Evolutionary conservation across 78 protist genomes (phyloP), one percentile per base, ranked within the genome.

Genomic region (Dictyostelium intermedium): DNA sequence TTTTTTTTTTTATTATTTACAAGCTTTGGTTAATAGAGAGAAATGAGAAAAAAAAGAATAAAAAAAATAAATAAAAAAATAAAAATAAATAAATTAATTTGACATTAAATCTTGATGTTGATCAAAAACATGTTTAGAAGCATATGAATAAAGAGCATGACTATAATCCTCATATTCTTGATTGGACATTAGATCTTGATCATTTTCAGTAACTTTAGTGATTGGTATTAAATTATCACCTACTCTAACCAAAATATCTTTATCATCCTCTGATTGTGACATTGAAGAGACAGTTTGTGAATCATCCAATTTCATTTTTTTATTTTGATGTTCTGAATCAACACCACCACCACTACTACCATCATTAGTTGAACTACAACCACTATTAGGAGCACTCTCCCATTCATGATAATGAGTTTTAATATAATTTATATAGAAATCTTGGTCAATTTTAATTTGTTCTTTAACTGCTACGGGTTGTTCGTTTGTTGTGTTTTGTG

Each of bases 121-220:
- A 41, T 77, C 82, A 41, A 77, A 77, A n/a, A 77, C 63, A n/a
- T 77, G 20, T 77, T 43, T 77, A 9, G 82, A 41, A 11, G 60
- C 82, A n/a, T 41, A 77, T 5, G 32, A 41, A 77, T 77, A 77
- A 10, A 77, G 82, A 9, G 82, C 82, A 41, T n/a, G 23, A 41
- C 82, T 77, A 41, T 77, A 77, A 20, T 83, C 94, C 81, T 89
- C 94, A 69, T 89, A 89, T 80, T 89, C 94, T 70, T 78, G 87
- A 45, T 85, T 3, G 0, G 87, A 39, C 94, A 89, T 89, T n/a
- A 63, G 16, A n/a, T 89, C 94, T 80, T 89, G 85, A n/a, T 89
- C 94, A 27, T 89, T 70, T 35, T 89, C 94, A 34, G 94, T 89
- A 3, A 89, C 20, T 35, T 89, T 53, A 25, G 69, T 41, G 37